A percentile compares a stretch with the other conserved stretches of the same genome.
These are phyloP conservation scores for Fusarium gaditjirri DNA, from an alignment of 2,329 filamentous ascomycete genomes.

Conservation along the genomic window DNA sequence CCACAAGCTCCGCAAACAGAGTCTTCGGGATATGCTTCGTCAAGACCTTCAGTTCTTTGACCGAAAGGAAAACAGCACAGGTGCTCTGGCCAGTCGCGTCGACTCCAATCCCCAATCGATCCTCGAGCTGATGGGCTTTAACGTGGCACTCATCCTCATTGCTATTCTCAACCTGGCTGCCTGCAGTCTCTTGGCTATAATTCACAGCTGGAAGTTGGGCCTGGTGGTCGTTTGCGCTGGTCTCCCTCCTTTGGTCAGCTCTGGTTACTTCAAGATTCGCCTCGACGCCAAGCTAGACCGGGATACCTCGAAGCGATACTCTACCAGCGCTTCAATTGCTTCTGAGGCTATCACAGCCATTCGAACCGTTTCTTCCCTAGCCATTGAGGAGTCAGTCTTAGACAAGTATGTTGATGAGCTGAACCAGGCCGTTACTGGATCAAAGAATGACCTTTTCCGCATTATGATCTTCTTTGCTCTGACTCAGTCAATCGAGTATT, in stretches of 20 bases:
- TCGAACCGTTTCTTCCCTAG: constrained; percentile 55
- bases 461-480: constrained; percentile 53
- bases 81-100: constrained; percentile 50
- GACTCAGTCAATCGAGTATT: constrained; percentile 52
- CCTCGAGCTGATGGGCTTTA: constrained; percentile 57
- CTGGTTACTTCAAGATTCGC: constrained; percentile 54
- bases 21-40: constrained; percentile 48
- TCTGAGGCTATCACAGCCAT: constrained; percentile 56
- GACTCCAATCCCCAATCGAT: constrained; percentile 53
- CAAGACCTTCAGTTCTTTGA: constrained; percentile 58
- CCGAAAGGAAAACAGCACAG: constrained; percentile 53
- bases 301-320: constrained; percentile 48
- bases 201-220: constrained; percentile 59
- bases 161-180: constrained; percentile 51
- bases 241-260: constrained; percentile 50
- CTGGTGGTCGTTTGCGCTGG: constrained; percentile 59
- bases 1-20: constrained; percentile 42
- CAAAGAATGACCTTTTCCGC: constrained; percentile 45
- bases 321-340: constrained; percentile 54
- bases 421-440: constrained; percentile 45
- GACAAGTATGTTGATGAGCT: constrained; percentile 47
- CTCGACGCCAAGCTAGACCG: constrained; percentile 54
- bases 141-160: constrained; percentile 54
- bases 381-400: constrained; percentile 52
- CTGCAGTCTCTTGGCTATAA: constrained; percentile 56